Evolutionary conservation across 2,329 filamentous ascomycete species (phyloP), one percentile per base, ranked within the genome.

Genomic region (Xylaria sp.): DNA sequence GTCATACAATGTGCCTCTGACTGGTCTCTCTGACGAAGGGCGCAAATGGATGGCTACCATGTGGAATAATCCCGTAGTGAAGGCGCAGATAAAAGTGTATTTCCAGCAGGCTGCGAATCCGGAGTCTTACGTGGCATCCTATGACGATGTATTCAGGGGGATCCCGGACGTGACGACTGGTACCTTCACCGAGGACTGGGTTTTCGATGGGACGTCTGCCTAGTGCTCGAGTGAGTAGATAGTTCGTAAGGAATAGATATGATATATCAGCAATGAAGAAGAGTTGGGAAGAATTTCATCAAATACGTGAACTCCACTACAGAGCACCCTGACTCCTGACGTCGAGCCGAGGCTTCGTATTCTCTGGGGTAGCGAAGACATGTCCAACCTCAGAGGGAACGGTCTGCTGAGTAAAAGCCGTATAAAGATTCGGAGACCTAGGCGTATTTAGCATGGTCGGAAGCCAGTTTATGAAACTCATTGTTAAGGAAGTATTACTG

Each of bases 41-140:
- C 58, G 75, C 48, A 67, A 69, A 23, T 78, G 76, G 76, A 74
- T 77, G 70, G 68, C 64, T 23, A 79, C 69, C 13, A 78, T 78
- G 77, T 79, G 77, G 77, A 74, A 69, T 52, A 70, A 78, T 59
- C 74, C 75, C 1, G 66, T 62, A 10, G 64, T 78, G 51, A 71
- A 73, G 64, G 64, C 61, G 0, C 63, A 76, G 56, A 67, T 55
- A 3, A 60, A 56, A n/a, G 72, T 72, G n/a, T 79, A 78, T 58
- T 77, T 76, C 54, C 67, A 58, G 18, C 77, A 79, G 46, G 74
- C 71, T 3, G 59, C 72, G 33, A 60, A 74, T 58, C 75, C 75
- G 9, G 58, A 71, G 52, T 75, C 73, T 6, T 23, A 20, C 23
- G 68, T 76, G 41, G 65, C 55, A 12, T 69, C 64, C 36, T 78